These are phyloP conservation scores for Dillenia suffruticosa DNA, from an alignment of 164 flowering plant species.

Conservation along the genomic window DNA sequence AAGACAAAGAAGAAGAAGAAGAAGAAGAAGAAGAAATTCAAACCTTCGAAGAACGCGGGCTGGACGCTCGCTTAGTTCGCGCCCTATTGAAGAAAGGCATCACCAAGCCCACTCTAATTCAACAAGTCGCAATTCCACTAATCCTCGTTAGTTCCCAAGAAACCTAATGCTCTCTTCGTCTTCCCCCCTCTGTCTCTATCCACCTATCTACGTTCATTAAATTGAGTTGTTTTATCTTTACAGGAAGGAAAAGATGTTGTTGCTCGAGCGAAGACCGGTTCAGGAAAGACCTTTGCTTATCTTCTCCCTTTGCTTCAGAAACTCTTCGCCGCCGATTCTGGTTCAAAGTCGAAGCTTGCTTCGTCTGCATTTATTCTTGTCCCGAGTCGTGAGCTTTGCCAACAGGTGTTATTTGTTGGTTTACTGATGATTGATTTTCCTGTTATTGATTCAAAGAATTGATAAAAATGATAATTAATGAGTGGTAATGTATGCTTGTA, in stretches of 20 bases:
- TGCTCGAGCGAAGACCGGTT: conserved; percentile 91
- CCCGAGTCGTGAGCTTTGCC: conserved; percentile 84
- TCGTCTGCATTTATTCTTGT: conserved; percentile 74
- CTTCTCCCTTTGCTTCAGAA: conserved; percentile 92
- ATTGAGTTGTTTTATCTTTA: background rate
- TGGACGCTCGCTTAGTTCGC: conserved; percentile 75
- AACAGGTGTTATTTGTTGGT: conserved; percentile 40
- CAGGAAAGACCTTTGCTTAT: conserved; percentile 94
- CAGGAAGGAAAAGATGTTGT: conserved; percentile 97
- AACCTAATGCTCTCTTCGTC: background rate
- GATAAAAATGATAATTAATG: background rate
- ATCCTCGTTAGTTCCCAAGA: conserved; percentile 44
- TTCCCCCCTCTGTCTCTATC: background rate
- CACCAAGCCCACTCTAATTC: conserved; percentile 78
- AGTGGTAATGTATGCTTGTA: background rate
- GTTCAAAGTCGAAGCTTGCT: conserved; percentile 35
- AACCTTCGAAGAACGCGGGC: conserved; percentile 74
- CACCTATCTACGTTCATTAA: background rate
- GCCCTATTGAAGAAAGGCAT: conserved; percentile 70
- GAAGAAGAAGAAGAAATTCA: conserved; percentile 47
- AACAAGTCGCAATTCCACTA: conserved; percentile 63
- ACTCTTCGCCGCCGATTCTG: conserved; percentile 49
- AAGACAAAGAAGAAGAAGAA: conserved; percentile 36
- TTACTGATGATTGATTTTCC: background rate
- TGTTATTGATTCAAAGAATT: background rate